A percentile compares a stretch with the other conserved stretches of the same genome.
Evolutionary conservation across 345 rosid species (phyloP).

Genomic region (Corchorus olitorius): DNA sequence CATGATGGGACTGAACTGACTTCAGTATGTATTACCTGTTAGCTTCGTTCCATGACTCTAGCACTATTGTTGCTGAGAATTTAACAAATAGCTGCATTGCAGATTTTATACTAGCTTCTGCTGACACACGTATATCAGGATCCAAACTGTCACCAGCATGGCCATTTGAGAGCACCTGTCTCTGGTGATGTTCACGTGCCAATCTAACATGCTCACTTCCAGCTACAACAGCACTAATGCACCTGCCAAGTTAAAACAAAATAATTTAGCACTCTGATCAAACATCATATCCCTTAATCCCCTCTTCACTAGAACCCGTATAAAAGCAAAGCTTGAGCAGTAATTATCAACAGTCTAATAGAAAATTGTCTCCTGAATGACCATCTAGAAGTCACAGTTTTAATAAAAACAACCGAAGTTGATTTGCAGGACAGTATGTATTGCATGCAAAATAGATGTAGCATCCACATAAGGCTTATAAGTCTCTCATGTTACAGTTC

Average conservation of each 20-base stretch:
- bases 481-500: background rate
- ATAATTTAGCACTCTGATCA: background rate
- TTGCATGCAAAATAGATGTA: background rate
- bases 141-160: constrained; percentile 61
- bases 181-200: constrained; percentile 84
- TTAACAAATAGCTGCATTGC: constrained; percentile 92
- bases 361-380: background rate
- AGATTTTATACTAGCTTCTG: constrained; percentile 89
- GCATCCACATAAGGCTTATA: background rate
- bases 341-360: constrained; percentile 1
- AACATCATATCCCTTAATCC: background rate
- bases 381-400: constrained; percentile 3
- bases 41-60: constrained; percentile 86
- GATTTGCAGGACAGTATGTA: background rate
- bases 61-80: constrained; percentile 75
- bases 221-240: constrained; percentile 87
- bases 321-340: constrained; percentile 3
- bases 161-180: constrained; percentile 70
- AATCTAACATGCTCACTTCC: constrained; percentile 86
- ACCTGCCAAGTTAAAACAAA: constrained; percentile 50
- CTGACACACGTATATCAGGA: constrained; percentile 68
- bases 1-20: background rate
- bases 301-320: background rate
- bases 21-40: constrained; percentile 55
- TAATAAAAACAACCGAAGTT: constrained; percentile 8